phyloP scores from a whole-genome alignment of 441 rosid species.

The Erodium texanum region DNA sequence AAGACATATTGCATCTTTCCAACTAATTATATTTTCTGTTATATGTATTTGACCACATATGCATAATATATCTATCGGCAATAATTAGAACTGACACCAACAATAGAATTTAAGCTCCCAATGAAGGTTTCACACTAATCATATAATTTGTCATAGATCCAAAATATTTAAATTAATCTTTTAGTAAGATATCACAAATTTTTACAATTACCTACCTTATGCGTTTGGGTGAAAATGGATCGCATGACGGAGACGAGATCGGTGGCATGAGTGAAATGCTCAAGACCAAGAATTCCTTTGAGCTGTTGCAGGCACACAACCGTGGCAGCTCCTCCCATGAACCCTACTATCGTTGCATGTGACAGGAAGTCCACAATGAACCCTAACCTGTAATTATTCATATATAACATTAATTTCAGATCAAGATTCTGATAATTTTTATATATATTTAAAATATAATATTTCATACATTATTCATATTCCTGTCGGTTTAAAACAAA shows the following conservation, averaged over 20 bases:
- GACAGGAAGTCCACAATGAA: constrained; percentile 80
- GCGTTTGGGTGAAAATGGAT: constrained; percentile 37
- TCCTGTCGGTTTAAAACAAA: neutral
- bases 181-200: too few relatives aligned
- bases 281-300: constrained; percentile 64
- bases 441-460: neutral
- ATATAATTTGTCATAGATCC: too few relatives aligned
- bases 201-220: constrained; percentile 43
- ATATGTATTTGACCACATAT: neutral
- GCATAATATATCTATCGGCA: neutral
- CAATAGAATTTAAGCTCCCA: too few relatives aligned
- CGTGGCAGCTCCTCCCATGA: constrained; percentile 84
- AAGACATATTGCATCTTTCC: neutral
- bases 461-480: neutral
- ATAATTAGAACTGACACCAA: too few relatives aligned
- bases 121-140: too few relatives aligned
- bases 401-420: neutral
- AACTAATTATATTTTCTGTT: neutral
- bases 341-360: constrained; percentile 86
- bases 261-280: constrained; percentile 54
- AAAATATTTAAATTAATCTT: too few relatives aligned
- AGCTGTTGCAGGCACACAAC: constrained; percentile 67
- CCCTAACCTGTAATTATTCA: constrained; percentile 41
- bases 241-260: constrained; percentile 60
- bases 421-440: too few relatives aligned